Evolutionary conservation across 2,329 filamentous ascomycete species (phyloP).

Genomic region (Epichloe gansuensis): DNA sequence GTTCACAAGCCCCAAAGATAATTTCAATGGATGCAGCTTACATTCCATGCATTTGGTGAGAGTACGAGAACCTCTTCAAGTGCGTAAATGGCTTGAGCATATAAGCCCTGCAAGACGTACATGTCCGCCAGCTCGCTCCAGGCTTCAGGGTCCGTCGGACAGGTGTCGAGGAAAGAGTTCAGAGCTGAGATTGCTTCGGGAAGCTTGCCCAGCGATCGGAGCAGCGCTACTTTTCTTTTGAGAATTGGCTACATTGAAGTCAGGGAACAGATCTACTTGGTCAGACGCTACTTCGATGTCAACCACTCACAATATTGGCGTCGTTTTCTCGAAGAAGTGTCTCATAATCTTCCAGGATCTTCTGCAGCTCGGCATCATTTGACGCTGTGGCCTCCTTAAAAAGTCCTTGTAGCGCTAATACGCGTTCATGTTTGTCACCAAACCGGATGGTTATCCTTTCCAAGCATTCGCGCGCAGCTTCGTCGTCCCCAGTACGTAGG

Average conservation of each 20-base stretch:
- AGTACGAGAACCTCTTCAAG: constrained; percentile 83
- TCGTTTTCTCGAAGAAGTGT: constrained; percentile 59
- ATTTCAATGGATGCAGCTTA: constrained; percentile 30
- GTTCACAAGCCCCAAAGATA: neutral
- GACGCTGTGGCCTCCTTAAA: constrained; percentile 73
- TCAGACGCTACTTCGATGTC: neutral
- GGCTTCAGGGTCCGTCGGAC: constrained; percentile 80
- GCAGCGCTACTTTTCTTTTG: constrained; percentile 71
- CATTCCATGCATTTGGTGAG: constrained; percentile 90
- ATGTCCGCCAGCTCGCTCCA: constrained; percentile 88
- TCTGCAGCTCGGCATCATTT: constrained; percentile 51
- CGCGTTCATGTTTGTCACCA: constrained; percentile 69
- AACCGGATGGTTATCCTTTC: constrained; percentile 69
- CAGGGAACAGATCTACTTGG: constrained; percentile 10
- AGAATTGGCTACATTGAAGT: constrained; percentile 53
- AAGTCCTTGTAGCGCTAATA: constrained; percentile 72
- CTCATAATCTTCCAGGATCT: constrained; percentile 67
- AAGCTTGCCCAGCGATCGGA: constrained; percentile 59
- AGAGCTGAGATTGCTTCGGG: constrained; percentile 65
- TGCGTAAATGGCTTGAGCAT: constrained; percentile 73
- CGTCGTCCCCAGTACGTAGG: constrained; percentile 72
- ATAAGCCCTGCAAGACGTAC: constrained; percentile 69
- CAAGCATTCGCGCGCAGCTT: constrained; percentile 63
- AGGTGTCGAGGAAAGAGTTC: constrained; percentile 64
- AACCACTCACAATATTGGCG: constrained; percentile 59